Base-by-base conservation (phyloP, 208 protist genomes). In the Leptomonas seymouri region DNA sequence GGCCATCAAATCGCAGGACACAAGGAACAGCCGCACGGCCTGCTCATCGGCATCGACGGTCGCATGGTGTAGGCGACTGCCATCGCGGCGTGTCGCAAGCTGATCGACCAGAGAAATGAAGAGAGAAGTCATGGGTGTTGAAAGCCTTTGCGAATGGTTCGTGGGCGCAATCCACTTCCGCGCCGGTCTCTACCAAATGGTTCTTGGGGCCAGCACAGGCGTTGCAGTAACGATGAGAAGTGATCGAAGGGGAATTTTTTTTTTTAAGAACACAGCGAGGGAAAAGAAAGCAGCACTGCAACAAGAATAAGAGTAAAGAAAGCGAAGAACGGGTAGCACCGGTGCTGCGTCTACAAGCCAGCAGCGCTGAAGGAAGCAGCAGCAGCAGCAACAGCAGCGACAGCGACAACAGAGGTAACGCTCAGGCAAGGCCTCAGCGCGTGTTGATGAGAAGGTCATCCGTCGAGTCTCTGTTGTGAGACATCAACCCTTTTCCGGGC, bases 21-120 rank as follows among this genome's bases (percentile, higher is more conserved):
- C 44, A 36, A 76, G 57, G 12, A 71, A 76, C 14, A 71, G 57
- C 2, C 71, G 71, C 6, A 63, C 41, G 3, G 67, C 55, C 25
- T 57, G 53, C 51, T 69, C 58, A 25, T 56, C 61, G 16, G 50
- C 56, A 18, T 71, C 61, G 34, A 53, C 53, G 2, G 61, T 14
- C 25, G 42, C 53, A 30, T 48, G 45, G 39, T 54, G 60, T 20
- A 44, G 39, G 4, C 50, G 21, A 9, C 36, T 42, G 39, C 60
- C 39, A 9, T 51, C 56, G 49, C 67, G 63, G 2, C 71, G 71
- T 36, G 44, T 23, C n/a, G 71, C 62, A 21, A 76, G 63, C 48
- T 54, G 71, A 39, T 70, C 57, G 12, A 76, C 71, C 5, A 76
- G 71, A 1, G 62, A 49, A 27, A 71, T 23, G 25, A 68, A 71